A percentile compares a stretch with the other conserved stretches of the same genome.
Evolutionary conservation across 352 stramenopile genomes (phyloP).

Genomic region (Phytophthora crassamura): DNA sequence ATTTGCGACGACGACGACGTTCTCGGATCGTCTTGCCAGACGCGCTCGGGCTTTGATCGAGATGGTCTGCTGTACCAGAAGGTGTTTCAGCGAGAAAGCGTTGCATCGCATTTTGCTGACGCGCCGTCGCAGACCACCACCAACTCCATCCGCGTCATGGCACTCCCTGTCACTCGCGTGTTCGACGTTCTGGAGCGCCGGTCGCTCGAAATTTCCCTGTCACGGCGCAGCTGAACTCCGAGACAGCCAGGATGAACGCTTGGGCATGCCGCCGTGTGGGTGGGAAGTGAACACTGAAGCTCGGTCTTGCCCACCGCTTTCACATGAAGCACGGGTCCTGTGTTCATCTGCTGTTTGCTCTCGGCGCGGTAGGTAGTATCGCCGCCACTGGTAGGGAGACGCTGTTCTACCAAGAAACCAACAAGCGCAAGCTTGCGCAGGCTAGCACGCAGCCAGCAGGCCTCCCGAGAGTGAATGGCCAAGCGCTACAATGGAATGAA

Average conservation of each 20-base stretch:
- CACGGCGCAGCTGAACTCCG: not conserved
- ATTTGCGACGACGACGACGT: not conserved
- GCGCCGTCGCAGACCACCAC: not conserved
- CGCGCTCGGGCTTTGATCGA: not conserved
- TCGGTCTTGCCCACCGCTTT: not conserved
- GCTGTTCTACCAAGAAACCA: not conserved
- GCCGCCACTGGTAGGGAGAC: constrained; percentile 2
- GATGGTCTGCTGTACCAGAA: not conserved
- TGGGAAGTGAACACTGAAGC: constrained; percentile 1
- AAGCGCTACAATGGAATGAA: not conserved
- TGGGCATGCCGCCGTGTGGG: constrained; percentile 1
- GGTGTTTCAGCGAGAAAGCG: not conserved
- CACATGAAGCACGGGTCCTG: constrained; percentile 17
- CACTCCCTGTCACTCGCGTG: not conserved
- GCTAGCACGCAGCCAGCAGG: not conserved
- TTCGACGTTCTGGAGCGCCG: not conserved
- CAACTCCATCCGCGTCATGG: constrained; percentile 1
- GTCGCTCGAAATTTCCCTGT: constrained; percentile 3
- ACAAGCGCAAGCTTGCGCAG: constrained; percentile 13
- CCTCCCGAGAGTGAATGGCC: not conserved
- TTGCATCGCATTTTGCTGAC: constrained; percentile 5
- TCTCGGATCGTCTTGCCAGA: not conserved
- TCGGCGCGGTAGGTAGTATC: not conserved
- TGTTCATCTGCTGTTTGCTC: constrained; percentile 16
- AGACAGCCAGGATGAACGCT: constrained; percentile 7